Evolutionary conservation across 208 protist genomes (phyloP).

Genomic region (Tritrichomonas musculus): DNA sequence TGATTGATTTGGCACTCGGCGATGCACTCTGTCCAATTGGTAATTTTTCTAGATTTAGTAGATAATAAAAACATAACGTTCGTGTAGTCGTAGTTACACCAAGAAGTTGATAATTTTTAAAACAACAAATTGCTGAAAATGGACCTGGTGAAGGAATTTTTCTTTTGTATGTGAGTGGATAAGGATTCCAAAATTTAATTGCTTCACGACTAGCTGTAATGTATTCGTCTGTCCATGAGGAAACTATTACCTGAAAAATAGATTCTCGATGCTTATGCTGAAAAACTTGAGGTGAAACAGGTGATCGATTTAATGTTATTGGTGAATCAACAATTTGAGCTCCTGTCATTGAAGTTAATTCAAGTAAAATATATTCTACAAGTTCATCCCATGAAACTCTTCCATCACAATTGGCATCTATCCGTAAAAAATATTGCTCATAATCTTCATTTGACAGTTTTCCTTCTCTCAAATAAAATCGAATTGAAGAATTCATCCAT

Average conservation of each 20-base stretch:
- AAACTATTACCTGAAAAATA: background rate
- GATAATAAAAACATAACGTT: background rate
- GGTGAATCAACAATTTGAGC: background rate
- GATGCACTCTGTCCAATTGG: background rate
- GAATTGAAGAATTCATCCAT: background rate
- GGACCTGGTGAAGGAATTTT: background rate
- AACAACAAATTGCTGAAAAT: background rate
- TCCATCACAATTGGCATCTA: background rate
- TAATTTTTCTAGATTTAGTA: background rate
- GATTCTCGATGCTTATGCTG: background rate
- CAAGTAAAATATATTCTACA: conserved; percentile 10
- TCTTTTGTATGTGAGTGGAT: background rate
- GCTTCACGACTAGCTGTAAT: conserved; percentile 17
- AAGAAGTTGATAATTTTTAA: background rate
- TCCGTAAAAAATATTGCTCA: background rate
- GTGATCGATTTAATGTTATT: background rate
- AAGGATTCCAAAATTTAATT: background rate
- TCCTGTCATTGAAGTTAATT: background rate
- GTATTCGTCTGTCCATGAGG: background rate
- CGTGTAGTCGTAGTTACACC: background rate
- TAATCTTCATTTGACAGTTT: background rate
- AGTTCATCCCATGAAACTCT: background rate
- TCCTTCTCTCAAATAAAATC: background rate
- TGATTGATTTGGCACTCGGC: background rate
- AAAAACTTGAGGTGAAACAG: background rate